Percentiles rank a stretch among this genome's conserved stretches.
phyloP scores from a whole-genome alignment of 306 rosid species.

The Calophaca sinica region DNA sequence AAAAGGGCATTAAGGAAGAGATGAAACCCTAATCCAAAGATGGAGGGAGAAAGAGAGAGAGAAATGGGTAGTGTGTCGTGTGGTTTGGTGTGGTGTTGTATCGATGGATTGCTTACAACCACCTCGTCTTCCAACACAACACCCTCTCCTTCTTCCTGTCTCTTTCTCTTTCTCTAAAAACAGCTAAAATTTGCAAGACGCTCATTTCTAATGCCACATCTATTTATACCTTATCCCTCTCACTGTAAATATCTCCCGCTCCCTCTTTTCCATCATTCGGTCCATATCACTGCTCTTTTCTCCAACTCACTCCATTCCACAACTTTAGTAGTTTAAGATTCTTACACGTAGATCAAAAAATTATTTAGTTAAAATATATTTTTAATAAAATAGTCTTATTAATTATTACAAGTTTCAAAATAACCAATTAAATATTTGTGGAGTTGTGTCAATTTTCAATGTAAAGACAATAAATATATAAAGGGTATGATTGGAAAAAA shows the following conservation, averaged over 20 bases:
- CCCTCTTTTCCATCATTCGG: background rate
- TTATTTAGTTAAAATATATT: no score
- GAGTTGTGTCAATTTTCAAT: no score
- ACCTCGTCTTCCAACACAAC: conserved; percentile 9
- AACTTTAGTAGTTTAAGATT: no score
- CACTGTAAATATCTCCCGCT: background rate
- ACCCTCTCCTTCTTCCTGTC: conserved; percentile 5
- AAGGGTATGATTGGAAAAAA: no score
- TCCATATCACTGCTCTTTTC: no score
- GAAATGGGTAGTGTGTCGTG: conserved; percentile 21
- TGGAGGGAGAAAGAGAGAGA: conserved; percentile 7
- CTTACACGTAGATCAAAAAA: no score
- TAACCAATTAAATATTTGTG: no score
- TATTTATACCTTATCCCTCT: conserved; percentile 39
- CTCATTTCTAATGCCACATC: background rate
- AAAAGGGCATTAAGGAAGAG: conserved; percentile 33
- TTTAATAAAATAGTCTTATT: no score
- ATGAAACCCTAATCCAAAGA: conserved; percentile 15
- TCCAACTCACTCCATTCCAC: no score
- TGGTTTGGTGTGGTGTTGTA: conserved; percentile 32
- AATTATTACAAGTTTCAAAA: no score
- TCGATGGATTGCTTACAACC: conserved; percentile 30
- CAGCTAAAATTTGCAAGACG: background rate
- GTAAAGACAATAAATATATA: no score
- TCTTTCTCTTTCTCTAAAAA: conserved; percentile 27